Base-by-base conservation (phyloP, 2,329 filamentous ascomycete species). In the Exophiala bonariae region DNA sequence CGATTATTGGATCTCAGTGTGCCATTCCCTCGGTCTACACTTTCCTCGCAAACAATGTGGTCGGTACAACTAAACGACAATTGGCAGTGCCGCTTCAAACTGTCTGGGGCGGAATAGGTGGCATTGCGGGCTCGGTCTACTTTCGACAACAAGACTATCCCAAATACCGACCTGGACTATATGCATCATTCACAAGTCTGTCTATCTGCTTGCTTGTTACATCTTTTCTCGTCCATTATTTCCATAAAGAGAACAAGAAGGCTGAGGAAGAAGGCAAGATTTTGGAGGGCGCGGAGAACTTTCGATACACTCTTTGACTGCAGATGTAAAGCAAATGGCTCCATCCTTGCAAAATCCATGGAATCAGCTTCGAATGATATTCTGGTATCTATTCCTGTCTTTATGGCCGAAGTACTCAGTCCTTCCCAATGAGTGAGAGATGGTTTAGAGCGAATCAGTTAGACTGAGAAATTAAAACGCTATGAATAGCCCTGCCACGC, bases 121-220 rank as follows among this genome's bases (percentile, higher is more conserved):
- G 88, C 23, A 92, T 93, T 53, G 79, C 80, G 1, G 86, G 86
- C 18, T 81, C 79, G 55, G 70, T 88, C 47, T 82, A 91, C 9
- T 92, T 91, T 67, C 76, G 82, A 57, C 54, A 53, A 8, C 58
- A 66, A 45, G 64, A 66, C 41, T 60, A 60, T 20, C 64, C 63
- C 1, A 50, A 31, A 13, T 66, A 66, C 42, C 45, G 56, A 16
- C 64, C 63, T 9, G 64, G 63, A 13, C 60, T 66, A 43, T 40
- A 40, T 18, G 42, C 42, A 14, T 38, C 42, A 6, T 56, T 66
- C 22, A 49, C 55, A 48, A 81, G 77, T 2, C 54, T 82, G 44
- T 80, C 82, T 48, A 76, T 84, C 49, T 69, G 47, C 1, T 68
- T 81, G 20, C 72, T 83, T 9, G 69, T 60, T 0, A 47, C 69